Conservation (phyloP, 2,329 filamentous ascomycete species). For the Botrytis sinoallii region DNA sequence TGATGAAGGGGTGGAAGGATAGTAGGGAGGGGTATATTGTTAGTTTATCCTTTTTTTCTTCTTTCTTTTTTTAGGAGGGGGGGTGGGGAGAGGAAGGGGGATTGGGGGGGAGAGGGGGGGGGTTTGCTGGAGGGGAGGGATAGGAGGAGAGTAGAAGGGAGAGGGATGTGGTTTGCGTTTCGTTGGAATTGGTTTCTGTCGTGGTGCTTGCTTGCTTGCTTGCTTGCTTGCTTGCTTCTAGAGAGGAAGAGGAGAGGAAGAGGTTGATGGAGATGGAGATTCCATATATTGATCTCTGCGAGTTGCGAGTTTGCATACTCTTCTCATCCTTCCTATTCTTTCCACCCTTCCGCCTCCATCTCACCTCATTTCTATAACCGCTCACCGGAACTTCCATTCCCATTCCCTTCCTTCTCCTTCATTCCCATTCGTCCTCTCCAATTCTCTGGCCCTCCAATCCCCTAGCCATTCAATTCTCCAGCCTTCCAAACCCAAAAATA, state of each 20-base stretch:
- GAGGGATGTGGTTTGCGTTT: too few species aligned
- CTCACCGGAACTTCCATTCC: too few species aligned
- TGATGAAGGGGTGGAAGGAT: slow-evolving; percentile 1
- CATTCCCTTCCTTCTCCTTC: too few species aligned
- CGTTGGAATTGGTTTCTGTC: not conserved
- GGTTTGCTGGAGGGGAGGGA: too few species aligned
- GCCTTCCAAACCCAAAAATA: not conserved
- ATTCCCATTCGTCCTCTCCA: not conserved
- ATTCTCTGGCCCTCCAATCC: too few species aligned
- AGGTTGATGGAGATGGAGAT: not conserved
- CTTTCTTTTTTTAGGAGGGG: not conserved
- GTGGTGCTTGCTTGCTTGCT: too few species aligned
- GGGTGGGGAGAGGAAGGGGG: too few species aligned
- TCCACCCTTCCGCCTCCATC: too few species aligned
- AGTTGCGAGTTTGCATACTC: not conserved
- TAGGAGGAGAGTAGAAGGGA: too few species aligned
- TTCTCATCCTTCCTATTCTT: not conserved
- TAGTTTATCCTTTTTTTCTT: not conserved
- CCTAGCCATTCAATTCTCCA: not conserved
- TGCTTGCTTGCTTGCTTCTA: too few species aligned
- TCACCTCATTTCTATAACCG: not conserved
- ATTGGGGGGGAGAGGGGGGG: not conserved
- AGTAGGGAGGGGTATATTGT: not conserved
- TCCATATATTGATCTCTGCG: not conserved
- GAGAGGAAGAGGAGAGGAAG: too few species aligned